Evolutionary conservation across 2,329 filamentous ascomycete genomes (phyloP).

Genomic region (Neurospora crassa): DNA sequence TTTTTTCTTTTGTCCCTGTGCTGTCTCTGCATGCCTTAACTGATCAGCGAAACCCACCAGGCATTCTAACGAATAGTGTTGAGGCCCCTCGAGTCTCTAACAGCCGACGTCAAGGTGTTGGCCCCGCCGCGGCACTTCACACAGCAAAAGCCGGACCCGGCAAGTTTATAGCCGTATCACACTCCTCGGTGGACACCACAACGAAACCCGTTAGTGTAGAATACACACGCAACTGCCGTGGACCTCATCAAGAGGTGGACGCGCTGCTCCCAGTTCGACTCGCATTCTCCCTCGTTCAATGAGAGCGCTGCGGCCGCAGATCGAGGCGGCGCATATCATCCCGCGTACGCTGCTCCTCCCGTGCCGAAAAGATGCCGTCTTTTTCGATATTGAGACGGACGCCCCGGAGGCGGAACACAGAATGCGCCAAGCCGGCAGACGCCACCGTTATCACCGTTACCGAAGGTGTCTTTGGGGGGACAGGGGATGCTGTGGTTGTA

Average conservation of each 20-base stretch:
- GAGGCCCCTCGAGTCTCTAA: background rate
- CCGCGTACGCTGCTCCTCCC: background rate
- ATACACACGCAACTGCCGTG: background rate
- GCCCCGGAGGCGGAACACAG: constrained; percentile 13
- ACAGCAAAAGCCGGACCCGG: background rate
- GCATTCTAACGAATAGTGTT: background rate
- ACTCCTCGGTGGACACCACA: background rate
- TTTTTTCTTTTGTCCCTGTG: background rate
- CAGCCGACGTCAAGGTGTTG: background rate
- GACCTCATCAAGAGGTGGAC: background rate
- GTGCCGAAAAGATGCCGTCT: constrained; percentile 21
- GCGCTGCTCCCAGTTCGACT: background rate
- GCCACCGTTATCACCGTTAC: background rate
- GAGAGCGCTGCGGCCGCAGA: constrained; percentile 2
- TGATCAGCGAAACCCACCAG: background rate
- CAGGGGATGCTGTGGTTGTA: background rate
- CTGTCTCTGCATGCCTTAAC: background rate
- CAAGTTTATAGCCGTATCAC: background rate
- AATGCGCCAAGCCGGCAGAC: background rate
- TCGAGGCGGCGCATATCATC: constrained; percentile 4
- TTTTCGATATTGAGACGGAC: constrained; percentile 23
- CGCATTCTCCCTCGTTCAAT: constrained; percentile 1
- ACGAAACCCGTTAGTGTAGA: background rate
- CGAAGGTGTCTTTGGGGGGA: constrained; percentile 1
- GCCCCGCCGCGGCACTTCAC: background rate